Evolutionary conservation across 257 asterid genomes (phyloP), one percentile per base, ranked within the genome.

Genomic region (Jaltomata sinuosa): DNA sequence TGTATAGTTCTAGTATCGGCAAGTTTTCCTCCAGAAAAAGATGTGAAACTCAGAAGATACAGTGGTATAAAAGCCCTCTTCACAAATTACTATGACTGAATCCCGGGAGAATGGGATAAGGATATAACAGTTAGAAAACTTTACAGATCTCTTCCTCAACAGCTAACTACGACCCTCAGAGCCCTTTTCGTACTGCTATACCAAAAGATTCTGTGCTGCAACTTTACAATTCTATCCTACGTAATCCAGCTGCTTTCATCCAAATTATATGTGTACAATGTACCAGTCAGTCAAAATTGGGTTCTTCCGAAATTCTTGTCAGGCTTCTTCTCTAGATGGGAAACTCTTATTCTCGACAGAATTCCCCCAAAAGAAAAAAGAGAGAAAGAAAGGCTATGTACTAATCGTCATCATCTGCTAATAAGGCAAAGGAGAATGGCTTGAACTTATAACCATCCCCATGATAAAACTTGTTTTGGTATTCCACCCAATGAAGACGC

Each of bases 401-500:
- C 91, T 93, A 92, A 54, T 90, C 91, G 4, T 92, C 95, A 4
- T 89, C 90, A 5, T 90, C 95, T 18, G 88, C 86, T 86, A 94
- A 85, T 22, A 90, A 87, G 80, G 96, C 93, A 82, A 95, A 95
- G 53, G 97, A 91, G 79, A 95, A 93, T 42, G 99, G 99, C 85
- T 59, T 89, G 87, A 95, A 95, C 83, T 95, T 95, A 87, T 92
- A 95, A 87, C 99, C 99, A 59, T 94, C 97, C n/a, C 98, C 99
- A 11, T 87, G 89, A 87, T 94, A 95, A 90, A 94, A 95, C 90
- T 95, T 95, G 89, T 85, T 90, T 78, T 95, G 99, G 86, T 91
- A 95, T 86, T 95, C 99, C 62, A 95, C 99, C 99, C 98, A 94
- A 83, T 95, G 99, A 82, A 95, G 97, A 85, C 97, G 97, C 87